Base-by-base conservation (phyloP, 345 rosid species). In the Gossypium anomalum region DNA sequence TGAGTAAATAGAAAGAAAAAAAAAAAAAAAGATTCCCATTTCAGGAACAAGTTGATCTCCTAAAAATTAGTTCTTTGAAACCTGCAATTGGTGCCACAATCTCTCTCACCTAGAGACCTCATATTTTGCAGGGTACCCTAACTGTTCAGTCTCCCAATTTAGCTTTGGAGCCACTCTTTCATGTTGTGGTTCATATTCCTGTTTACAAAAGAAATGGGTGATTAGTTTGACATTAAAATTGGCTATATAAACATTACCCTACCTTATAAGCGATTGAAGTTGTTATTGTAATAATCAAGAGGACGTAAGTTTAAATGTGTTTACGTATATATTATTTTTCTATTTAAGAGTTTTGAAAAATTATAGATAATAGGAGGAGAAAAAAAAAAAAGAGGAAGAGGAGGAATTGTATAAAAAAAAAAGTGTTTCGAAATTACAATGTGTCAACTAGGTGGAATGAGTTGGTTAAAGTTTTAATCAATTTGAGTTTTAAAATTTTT, bases 121-220 rank as follows among this genome's bases (percentile, higher is more conserved):
- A 73, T 86, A 82, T 69, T 81, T 78, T n/a, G 86, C 67, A 52
- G 87, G 68, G 75, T 76, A 73, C 7, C 81, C 87, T 51, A 83
- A 75, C 70, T 84, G 90, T 79, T 86, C 89, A 43, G 45, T 86
- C 83, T 93, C 94, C 97, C 98, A 93, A 20, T 84, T 91, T 52
- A 86, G 80, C 87, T 88, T 88, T 17, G 94, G 79, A 9, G 94
- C 97, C 38, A 85, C 97, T 70, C 82, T 88, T 81, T 90, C 93
- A 71, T 90, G 94, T 59, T 82, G 81, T 4, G 97, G 94, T 72
- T 80, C 82, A 77, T 93, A 93, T 64, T 93, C 98, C 98, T 93
- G 68, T 34, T 51, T 6, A 65, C 44, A 34, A 67, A 65, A 34
- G 1, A 75, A 67, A 75, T 15, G 15, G 9, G 44, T 3, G 25